phyloP scores from a whole-genome alignment of 495 filamentous ascomycete species.

The Aspergillus coremiiformis region DNA sequence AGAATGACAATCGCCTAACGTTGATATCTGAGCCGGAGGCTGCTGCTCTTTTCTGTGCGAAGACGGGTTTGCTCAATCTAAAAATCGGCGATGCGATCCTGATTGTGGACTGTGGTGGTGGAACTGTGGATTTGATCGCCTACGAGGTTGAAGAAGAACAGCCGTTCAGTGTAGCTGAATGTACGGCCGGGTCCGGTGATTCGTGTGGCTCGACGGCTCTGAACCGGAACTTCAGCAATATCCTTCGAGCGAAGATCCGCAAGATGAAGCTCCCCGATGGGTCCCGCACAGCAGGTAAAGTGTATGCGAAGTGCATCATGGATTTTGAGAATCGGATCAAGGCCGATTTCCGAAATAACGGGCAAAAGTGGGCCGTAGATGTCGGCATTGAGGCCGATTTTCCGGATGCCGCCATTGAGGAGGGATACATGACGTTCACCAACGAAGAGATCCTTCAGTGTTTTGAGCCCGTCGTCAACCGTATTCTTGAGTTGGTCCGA shows the following conservation, averaged over 20 bases:
- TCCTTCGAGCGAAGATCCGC: conserved; percentile 69
- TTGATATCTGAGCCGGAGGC: conserved; percentile 72
- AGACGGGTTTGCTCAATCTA: conserved; percentile 67
- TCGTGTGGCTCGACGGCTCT: conserved; percentile 72
- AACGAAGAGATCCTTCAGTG: conserved; percentile 78
- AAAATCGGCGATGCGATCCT: conserved; percentile 70
- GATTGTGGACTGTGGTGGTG: conserved; percentile 74
- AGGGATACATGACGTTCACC: conserved; percentile 77
- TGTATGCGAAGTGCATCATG: conserved; percentile 80
- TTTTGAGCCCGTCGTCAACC: conserved; percentile 73
- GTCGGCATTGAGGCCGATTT: conserved; percentile 74
- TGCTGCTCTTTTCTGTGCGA: conserved; percentile 72
- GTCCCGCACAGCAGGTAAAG: conserved; percentile 65
- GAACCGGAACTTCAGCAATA: conserved; percentile 77
- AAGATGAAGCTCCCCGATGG: conserved; percentile 81
- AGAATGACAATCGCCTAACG: conserved; percentile 69
- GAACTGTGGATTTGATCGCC: conserved; percentile 73
- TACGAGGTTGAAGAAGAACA: conserved; percentile 76
- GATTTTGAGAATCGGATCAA: conserved; percentile 81
- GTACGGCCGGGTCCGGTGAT: conserved; percentile 70
- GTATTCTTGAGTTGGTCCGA: conserved; percentile 67
- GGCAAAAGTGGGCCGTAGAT: conserved; percentile 79
- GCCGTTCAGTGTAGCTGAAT: conserved; percentile 70
- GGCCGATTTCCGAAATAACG: conserved; percentile 75
- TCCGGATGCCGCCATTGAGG: conserved; percentile 71